phyloP scores from a whole-genome alignment of 148 eudicot genomes.

The Amaranthus hypochondriacus region DNA sequence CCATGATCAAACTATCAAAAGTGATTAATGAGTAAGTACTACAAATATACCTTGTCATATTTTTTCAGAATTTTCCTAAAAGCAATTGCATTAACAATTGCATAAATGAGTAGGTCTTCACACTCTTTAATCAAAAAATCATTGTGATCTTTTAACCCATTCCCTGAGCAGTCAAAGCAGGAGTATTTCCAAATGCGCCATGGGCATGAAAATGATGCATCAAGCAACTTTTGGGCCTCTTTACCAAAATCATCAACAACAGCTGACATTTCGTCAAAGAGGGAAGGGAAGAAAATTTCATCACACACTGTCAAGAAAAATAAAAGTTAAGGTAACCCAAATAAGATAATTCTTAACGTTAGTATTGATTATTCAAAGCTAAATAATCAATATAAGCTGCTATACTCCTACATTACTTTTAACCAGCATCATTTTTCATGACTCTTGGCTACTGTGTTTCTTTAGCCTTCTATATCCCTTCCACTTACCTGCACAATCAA shows the following conservation, averaged over 20 bases:
- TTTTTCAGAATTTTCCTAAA: constrained; percentile 26
- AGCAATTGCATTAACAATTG: constrained; percentile 21
- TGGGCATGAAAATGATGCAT: constrained; percentile 8
- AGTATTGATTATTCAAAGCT: neutral
- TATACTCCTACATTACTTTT: too few species aligned
- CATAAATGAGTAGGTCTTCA: constrained; percentile 20
- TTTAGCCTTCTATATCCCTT: neutral
- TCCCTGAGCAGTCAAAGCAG: constrained; percentile 2
- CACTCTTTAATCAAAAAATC: constrained; percentile 7
- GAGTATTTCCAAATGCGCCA: constrained; percentile 3
- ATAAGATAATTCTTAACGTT: neutral
- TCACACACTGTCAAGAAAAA: constrained; percentile 14
- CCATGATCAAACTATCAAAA: too few species aligned
- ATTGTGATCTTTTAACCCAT: neutral
- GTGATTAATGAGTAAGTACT: neutral
- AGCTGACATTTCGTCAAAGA: constrained; percentile 20
- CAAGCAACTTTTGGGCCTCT: constrained; percentile 18
- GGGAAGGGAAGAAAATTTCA: constrained; percentile 17
- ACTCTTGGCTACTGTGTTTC: constrained; percentile 10
- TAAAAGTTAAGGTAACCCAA: neutral
- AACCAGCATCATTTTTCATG: neutral
- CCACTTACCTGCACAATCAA: constrained; percentile 16
- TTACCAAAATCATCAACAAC: constrained; percentile 13
- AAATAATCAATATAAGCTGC: too few species aligned
- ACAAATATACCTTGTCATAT: constrained; percentile 21